phyloP scores from a whole-genome alignment of 1,284 basidiomycete genomes.

The Boletus smithii region DNA sequence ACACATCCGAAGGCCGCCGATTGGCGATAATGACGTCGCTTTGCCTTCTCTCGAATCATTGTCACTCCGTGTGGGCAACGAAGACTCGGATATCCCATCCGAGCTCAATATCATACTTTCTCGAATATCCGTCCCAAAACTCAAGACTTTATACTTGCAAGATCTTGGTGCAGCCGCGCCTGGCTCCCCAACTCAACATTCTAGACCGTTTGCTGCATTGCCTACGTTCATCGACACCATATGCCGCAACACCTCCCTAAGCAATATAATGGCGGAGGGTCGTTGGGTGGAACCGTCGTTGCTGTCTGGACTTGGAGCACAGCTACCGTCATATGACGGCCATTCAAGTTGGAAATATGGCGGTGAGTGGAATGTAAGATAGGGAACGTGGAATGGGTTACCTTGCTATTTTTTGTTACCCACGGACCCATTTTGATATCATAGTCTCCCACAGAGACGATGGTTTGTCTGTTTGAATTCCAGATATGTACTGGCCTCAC shows the following conservation, averaged over 20 bases:
- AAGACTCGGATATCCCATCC: slow-evolving; percentile 50
- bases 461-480: slow-evolving; percentile 6
- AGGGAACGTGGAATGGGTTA: slow-evolving; percentile 1
- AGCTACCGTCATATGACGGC: slow-evolving; percentile 15
- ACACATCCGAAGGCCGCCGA: slow-evolving; percentile 9
- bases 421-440: slow-evolving; percentile 5
- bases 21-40: slow-evolving; percentile 20
- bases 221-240: slow-evolving; percentile 13
- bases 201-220: slow-evolving; percentile 17
- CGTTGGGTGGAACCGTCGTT: slow-evolving; percentile 26
- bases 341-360: slow-evolving; percentile 11
- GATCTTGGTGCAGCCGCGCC: slow-evolving; percentile 32
- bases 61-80: slow-evolving; percentile 42
- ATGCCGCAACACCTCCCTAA: slow-evolving; percentile 6
- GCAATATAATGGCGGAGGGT: slow-evolving; percentile 23
- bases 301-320: slow-evolving; percentile 13
- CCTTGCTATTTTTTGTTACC: slow-evolving; percentile 1
- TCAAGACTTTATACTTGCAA: slow-evolving; percentile 41
- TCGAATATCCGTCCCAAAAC: slow-evolving; percentile 40
- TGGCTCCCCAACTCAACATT: slow-evolving; percentile 6
- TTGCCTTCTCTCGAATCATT: slow-evolving; percentile 43
- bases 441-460: slow-evolving; percentile 2
- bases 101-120: slow-evolving; percentile 47
- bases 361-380: slow-evolving; percentile 11
- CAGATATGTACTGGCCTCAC: too few species aligned